Evolutionary conservation across 352 stramenopile genomes (phyloP), one percentile per base, ranked within the genome.

Genomic region (Globisporangium paddicum): DNA sequence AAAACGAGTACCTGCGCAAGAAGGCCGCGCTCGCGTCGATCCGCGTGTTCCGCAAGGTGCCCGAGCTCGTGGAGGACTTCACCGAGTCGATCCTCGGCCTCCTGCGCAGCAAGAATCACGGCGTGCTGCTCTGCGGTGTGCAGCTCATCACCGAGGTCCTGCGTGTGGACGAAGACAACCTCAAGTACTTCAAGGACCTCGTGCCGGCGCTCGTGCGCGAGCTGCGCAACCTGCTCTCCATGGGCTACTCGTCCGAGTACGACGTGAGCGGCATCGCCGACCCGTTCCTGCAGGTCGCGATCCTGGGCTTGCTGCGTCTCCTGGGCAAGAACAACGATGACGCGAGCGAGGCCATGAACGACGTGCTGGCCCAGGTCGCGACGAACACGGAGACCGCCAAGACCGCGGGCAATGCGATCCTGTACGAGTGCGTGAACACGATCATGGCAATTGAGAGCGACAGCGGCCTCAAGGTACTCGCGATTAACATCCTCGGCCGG

Each of bases 371-470:
- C 3, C 95, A 99, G 81, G 97, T 99, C 35, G 98, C 97, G n/a
- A 99, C 97, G n/a, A 99, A 99, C 79, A 99, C 97, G 11, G 97
- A 99, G 71, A 99, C 96, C 9, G 94, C 95, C 40, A 99, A 99
- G 72, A 99, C 98, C 69, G 94, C 97, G n/a, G 98, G 97, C 34
- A 99, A 99, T 75, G 96, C 95, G 19, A 97, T 98, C 46, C 75
- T 99, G 59, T 99, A 99, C 75, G 97, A 99, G 77, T 99, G 96
- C 66, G 98, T 99, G 25, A 92, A 98, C 60, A 99, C 96, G 5
- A 99, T 99, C 70, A 99, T 99, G 95, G 83, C 84, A 16, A 97
- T 99, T 49, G 95, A 99, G 71, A 98, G 88, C 69, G 97, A 99
- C 72, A 97, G 93, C 58, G 94, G 95, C 11, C 86, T 99, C 5